phyloP scores from a whole-genome alignment of 2,329 filamentous ascomycete genomes.

The Colletotrichum orbiculare region DNA sequence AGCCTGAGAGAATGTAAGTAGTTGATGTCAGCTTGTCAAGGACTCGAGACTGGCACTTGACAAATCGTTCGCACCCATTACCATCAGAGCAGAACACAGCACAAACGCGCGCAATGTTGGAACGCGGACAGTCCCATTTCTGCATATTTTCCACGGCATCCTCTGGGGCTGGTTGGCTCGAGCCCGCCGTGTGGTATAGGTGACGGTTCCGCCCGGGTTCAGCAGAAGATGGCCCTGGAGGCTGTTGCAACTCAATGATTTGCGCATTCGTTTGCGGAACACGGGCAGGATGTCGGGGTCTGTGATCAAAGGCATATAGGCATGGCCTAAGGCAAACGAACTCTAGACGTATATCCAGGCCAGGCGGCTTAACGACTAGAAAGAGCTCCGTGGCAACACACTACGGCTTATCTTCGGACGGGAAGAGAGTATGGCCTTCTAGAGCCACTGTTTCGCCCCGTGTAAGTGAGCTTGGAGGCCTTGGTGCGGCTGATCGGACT shows the following conservation, averaged over 20 bases:
- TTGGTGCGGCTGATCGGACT: background rate
- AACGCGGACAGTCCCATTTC: constrained; percentile 70
- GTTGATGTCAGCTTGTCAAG: background rate
- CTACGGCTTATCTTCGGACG: too few species aligned
- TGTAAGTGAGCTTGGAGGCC: background rate
- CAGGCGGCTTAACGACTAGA: too few species aligned
- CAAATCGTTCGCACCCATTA: constrained; percentile 77
- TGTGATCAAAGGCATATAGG: background rate
- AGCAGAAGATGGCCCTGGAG: background rate
- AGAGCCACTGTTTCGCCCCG: too few species aligned
- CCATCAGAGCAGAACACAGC: constrained; percentile 70
- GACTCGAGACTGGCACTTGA: constrained; percentile 51
- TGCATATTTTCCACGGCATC: constrained; percentile 49
- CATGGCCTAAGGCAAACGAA: background rate
- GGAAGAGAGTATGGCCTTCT: background rate
- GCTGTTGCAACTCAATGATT: constrained; percentile 1
- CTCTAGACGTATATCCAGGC: too few species aligned
- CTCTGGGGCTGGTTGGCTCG: background rate
- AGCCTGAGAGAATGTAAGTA: constrained; percentile 40
- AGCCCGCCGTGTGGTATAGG: too few species aligned
- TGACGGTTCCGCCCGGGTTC: background rate
- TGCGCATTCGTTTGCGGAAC: background rate
- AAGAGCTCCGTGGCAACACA: too few species aligned
- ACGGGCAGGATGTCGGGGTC: background rate
- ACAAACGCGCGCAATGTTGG: constrained; percentile 68